Evolutionary conservation across 2,329 filamentous ascomycete species (phyloP), one percentile per base, ranked within the genome.

Genomic region (Diaporthe humulicola): DNA sequence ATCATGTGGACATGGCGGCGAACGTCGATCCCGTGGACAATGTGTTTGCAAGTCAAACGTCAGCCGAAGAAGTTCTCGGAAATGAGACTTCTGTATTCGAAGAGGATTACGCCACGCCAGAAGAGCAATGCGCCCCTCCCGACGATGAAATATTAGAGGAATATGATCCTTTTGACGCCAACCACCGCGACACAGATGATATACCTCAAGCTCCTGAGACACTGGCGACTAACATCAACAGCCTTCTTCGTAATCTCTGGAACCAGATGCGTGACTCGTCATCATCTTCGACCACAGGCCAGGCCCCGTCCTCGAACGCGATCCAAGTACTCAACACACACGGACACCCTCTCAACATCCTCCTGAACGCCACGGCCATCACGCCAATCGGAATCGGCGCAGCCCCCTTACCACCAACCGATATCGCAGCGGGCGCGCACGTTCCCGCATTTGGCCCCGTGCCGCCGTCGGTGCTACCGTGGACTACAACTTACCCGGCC

Each of bases 1-100:
- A 93, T 73, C 89, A 92, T 76, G 87, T 98, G 69, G 94, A 98
- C 78, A 83, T 98, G 74, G 83, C 97, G 71, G 92, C 94, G 78
- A 83, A 83, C 28, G 81, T 82, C 40, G 73, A 79, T 10, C 74
- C 70, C 48, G 56, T 73, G 45, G 72, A 76, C 38, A 42, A 73
- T 30, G 70, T 77, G 6, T 73, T 78, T 81, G 75, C 61, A 3
- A 77, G 77, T 7, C 78, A 80, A 52, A 69, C 77, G 25, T 78
- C 77, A 9, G 14, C 64, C 52, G 76, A 74, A 15, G 69, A 71
- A 19, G 73, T 73, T 42, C 61, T 77, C 38, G 75, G 78, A 22
- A 56, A 72, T 14, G 57, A 25, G 3, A 72, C 57, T 28, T 38
- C 64, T 54, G n/a, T 38, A 3, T 45, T 64, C 42, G 69, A 7